Conservation (phyloP, 2,329 filamentous ascomycete genomes). For the Fusarium domesticum region DNA sequence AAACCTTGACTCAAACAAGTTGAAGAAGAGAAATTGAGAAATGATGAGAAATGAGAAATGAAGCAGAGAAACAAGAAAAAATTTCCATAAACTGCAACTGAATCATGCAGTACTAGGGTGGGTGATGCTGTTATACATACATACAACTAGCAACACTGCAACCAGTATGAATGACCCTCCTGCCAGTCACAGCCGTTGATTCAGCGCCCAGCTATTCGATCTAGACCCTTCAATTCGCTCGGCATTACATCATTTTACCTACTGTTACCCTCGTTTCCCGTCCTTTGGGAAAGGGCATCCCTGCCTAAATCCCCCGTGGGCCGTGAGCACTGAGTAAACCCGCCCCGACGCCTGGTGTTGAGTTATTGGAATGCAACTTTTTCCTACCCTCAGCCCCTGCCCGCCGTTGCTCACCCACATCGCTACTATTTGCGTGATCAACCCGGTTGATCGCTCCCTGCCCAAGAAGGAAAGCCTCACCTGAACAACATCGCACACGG, state of each 20-base stretch:
- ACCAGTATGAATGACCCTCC: too few species aligned
- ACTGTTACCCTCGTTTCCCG: slow-evolving; percentile 23
- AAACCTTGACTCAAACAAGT: too few species aligned
- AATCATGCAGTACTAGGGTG: neutral
- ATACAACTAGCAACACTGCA: neutral
- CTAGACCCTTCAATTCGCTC: slow-evolving; percentile 10
- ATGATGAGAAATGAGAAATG: too few species aligned
- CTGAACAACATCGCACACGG: neutral
- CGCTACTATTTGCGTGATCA: neutral
- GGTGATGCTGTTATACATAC: neutral
- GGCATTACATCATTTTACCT: slow-evolving; percentile 30
- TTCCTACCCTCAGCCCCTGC: slow-evolving; percentile 5
- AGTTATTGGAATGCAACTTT: slow-evolving; percentile 20
- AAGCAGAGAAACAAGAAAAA: neutral
- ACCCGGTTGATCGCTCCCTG: neutral
- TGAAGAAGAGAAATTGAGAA: too few species aligned
- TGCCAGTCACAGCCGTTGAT: neutral
- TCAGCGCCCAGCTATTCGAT: slow-evolving; percentile 8
- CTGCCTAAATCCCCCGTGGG: slow-evolving; percentile 12
- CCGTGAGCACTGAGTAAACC: slow-evolving; percentile 1
- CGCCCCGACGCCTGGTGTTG: slow-evolving; percentile 3
- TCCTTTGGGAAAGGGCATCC: slow-evolving; percentile 21
- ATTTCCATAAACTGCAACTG: neutral
- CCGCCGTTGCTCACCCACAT: neutral
- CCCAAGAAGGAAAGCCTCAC: neutral